Conservation (phyloP, 2,329 filamentous ascomycete species). For the Harringtonia lauricola region DNA sequence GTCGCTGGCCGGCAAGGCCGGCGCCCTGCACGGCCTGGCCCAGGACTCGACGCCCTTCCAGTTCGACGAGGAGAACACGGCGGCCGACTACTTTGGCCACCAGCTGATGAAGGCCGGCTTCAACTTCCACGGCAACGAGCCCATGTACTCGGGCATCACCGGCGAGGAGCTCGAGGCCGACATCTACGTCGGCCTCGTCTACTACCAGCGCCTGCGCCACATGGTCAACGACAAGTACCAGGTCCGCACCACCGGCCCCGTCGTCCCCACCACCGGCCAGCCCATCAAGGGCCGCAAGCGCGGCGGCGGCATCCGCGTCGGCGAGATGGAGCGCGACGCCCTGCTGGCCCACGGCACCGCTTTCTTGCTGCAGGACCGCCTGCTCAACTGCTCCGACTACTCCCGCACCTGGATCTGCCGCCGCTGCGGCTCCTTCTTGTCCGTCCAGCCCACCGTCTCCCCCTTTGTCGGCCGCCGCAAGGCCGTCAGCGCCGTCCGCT, state of each 20-base stretch:
- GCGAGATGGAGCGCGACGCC: conserved; percentile 97
- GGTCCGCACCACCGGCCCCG: conserved; percentile 87
- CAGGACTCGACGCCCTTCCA: conserved; percentile 94
- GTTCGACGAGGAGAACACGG: conserved; percentile 86
- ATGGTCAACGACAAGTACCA: conserved; percentile 99
- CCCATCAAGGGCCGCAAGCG: conserved; percentile 95
- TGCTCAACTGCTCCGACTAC: conserved; percentile 97
- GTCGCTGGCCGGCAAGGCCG: conserved; percentile 89
- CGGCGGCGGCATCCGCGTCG: conserved; percentile 96
- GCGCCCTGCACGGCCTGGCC: conserved; percentile 86
- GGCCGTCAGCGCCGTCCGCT: conserved; percentile 61
- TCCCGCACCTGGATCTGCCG: conserved; percentile 83
- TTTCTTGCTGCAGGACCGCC: conserved; percentile 85
- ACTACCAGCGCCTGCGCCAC: conserved; percentile 95
- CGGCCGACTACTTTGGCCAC: conserved; percentile 89
- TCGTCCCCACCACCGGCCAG: conserved; percentile 83
- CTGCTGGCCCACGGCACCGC: conserved; percentile 90
- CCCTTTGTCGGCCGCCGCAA: conserved; percentile 53
- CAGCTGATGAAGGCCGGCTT: conserved; percentile 92
- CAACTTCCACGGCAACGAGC: conserved; percentile 97
- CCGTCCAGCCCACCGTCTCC: conserved; percentile 68
- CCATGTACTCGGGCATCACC: conserved; percentile 96
- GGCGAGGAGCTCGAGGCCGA: conserved; percentile 88
- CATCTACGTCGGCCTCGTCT: conserved; percentile 93
- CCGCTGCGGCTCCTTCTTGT: conserved; percentile 80